A percentile compares a stretch with the other conserved stretches of the same genome.
Evolutionary conservation across 169 alveolate genomes (phyloP).

Genomic region (Eimeria zaria): DNA sequence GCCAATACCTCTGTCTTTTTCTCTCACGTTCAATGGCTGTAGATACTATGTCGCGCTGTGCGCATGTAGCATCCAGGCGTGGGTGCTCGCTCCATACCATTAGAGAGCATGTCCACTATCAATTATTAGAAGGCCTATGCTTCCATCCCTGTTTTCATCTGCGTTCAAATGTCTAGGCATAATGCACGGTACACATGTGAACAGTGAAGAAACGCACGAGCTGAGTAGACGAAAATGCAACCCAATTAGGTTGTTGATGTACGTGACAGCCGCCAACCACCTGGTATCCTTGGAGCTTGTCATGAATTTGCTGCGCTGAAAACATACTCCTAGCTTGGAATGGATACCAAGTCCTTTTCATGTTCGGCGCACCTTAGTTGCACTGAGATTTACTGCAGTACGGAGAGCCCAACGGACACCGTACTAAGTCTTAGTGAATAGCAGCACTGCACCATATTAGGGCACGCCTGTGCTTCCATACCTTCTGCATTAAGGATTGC

Average conservation of each 20-base stretch:
- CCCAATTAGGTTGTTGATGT: background rate
- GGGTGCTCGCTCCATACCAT: background rate
- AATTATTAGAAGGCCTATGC: background rate
- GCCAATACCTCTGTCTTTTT: background rate
- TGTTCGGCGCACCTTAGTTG: background rate
- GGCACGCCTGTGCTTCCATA: background rate
- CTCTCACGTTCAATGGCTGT: background rate
- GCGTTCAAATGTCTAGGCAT: background rate
- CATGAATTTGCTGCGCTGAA: background rate
- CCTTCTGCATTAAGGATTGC: background rate
- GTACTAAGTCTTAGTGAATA: too few relatives aligned
- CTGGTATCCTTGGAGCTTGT: background rate
- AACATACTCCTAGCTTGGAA: background rate
- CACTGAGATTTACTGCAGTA: background rate
- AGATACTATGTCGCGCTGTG: background rate
- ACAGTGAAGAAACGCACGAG: background rate
- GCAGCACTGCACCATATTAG: background rate
- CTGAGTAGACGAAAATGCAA: background rate
- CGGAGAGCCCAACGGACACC: background rate
- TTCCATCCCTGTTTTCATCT: background rate
- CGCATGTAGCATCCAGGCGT: background rate
- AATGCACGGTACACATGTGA: background rate
- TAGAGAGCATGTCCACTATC: background rate
- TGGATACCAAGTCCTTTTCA: background rate
- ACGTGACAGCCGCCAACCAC: background rate